Base-by-base conservation (phyloP, 2,329 filamentous ascomycete species). In the Trichophyton benhamiae region DNA sequence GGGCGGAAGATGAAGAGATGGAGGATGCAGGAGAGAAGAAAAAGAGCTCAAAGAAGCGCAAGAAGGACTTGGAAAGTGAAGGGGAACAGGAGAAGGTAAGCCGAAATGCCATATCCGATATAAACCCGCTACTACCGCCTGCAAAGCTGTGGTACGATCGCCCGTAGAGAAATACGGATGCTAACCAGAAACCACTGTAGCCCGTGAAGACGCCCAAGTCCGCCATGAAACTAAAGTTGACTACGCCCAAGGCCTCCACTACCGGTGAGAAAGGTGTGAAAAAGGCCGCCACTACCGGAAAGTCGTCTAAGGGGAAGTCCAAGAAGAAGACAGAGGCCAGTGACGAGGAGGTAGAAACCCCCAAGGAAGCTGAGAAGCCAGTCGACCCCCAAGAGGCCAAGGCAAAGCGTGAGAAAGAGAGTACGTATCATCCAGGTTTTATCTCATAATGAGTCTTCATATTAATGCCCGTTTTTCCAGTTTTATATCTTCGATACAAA, bases 401-500 rank as follows among this genome's bases (percentile, higher is more conserved):
- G 53, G 76, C 79, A 62, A 83, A 82, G 72, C 82, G 80, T 65
- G 78, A 84, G 72, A 84, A 84, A 74, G 78, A 80, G 64, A 73
- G 78, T 81, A 72, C 67, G 73, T 63, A 36, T 20, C 60, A 25
- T 15, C 36, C 38, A 33, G 17, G 20, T 49, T 36, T 9, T 20
- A n/a, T 33, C 5, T 4, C 11, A 58, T 46, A 25, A 13, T n/a
- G 22, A 25, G 20, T 5, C 13, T 8, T 11, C 38, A 48, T 60
- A 57, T 60, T 65, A 61, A 65, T 49, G 11, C 57, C 44, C 17
- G 15, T 33, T 48, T 33, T 48, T 60, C 2, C 59, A 83, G 90
- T 99, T n/a, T 78, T 96, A 36, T 97, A 95, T 74, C 82, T 96
- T 44, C 88, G 94, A 65, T 92, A 99, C 76, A 90, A 91, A 73